Evolutionary conservation across 257 asterid species (phyloP).

Genomic region (Capsicum rhomboideum): DNA sequence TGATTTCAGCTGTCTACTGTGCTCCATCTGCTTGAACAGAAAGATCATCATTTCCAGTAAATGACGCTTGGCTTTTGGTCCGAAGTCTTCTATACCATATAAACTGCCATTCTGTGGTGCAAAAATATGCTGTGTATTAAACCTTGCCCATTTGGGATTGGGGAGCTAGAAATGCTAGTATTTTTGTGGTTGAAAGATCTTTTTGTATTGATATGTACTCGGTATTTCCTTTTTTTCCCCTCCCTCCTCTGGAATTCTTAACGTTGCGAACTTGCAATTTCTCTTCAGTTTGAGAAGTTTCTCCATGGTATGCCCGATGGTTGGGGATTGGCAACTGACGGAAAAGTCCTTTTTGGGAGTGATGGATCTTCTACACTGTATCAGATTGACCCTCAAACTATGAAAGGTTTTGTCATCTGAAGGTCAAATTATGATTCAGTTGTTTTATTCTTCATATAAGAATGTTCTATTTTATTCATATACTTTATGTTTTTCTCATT

Average conservation of each 20-base stretch:
- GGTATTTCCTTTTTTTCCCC: background rate
- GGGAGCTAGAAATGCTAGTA: background rate
- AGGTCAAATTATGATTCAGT: slow-evolving; percentile 2
- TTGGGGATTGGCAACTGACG: slow-evolving; percentile 97
- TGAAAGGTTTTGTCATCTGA: slow-evolving; percentile 47
- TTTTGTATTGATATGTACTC: background rate
- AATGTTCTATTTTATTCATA: background rate
- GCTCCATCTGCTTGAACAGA: background rate
- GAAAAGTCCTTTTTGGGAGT: slow-evolving; percentile 63
- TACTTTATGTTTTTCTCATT: background rate
- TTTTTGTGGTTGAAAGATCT: background rate
- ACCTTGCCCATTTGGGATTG: background rate
- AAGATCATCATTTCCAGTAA: background rate
- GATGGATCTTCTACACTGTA: slow-evolving; percentile 90
- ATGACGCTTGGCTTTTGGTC: background rate
- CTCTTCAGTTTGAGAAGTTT: slow-evolving; percentile 51
- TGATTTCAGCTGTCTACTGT: background rate
- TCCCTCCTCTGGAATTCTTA: background rate
- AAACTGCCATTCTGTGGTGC: background rate
- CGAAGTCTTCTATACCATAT: background rate
- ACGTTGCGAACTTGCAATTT: background rate
- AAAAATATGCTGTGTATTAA: background rate
- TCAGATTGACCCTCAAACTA: slow-evolving; percentile 57
- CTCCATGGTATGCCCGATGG: slow-evolving; percentile 83
- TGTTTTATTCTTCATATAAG: background rate